Evolutionary conservation across 352 stramenopile species (phyloP).

Genomic region (Nothophytophthora sp.): DNA sequence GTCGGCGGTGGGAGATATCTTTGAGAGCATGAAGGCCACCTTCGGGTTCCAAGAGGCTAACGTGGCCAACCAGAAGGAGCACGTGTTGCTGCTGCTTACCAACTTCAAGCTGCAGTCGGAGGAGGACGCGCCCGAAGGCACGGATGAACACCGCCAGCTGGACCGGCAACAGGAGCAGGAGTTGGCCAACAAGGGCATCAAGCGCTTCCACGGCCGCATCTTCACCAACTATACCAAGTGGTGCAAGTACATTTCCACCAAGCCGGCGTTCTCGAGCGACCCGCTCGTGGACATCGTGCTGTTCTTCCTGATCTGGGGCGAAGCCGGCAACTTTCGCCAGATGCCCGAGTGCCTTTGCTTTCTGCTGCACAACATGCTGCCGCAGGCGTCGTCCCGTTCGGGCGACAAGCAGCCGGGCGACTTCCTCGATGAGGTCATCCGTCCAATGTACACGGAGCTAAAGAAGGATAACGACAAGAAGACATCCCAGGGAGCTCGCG

Average conservation of each 20-base stretch:
- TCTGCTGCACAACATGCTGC: constrained; percentile 75
- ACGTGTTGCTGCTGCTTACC: constrained; percentile 77
- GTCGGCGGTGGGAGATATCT: constrained; percentile 70
- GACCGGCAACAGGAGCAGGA: constrained; percentile 74
- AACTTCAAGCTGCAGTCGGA: constrained; percentile 81
- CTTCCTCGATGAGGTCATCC: constrained; percentile 77
- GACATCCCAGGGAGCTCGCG: constrained; percentile 72
- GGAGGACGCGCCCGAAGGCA: constrained; percentile 32
- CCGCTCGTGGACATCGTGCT: constrained; percentile 77
- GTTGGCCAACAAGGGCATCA: constrained; percentile 73
- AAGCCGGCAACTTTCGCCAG: constrained; percentile 86
- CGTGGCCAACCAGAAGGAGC: constrained; percentile 76
- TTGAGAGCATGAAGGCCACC: constrained; percentile 93
- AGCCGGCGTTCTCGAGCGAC: constrained; percentile 77
- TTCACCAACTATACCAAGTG: constrained; percentile 90
- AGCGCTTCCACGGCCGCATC: constrained; percentile 72
- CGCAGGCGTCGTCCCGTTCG: constrained; percentile 59
- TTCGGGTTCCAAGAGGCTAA: constrained; percentile 96
- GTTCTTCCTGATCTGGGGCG: constrained; percentile 88
- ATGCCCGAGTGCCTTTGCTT: constrained; percentile 82
- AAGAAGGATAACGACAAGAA: constrained; percentile 91
- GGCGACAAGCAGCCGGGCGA: constrained; percentile 62
- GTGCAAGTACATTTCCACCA: constrained; percentile 86
- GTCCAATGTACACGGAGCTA: constrained; percentile 79
- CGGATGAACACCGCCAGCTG: constrained; percentile 40